Base-by-base conservation (phyloP, 495 filamentous ascomycete species). In the Aspergillus egyptiacus region DNA sequence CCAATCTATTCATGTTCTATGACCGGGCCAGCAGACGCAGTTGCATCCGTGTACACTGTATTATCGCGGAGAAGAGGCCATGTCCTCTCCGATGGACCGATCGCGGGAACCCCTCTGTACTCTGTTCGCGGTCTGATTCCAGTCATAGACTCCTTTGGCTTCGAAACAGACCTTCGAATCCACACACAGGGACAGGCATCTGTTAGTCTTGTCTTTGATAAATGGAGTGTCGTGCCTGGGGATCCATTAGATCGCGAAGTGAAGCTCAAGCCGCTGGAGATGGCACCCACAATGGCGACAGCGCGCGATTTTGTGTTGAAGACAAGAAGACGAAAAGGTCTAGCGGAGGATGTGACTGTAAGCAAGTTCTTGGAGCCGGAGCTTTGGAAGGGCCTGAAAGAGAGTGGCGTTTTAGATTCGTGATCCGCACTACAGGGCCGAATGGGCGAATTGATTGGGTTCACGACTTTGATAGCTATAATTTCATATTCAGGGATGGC, bases 271-370 rank as follows among this genome's bases (percentile, higher is more conserved):
- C 87, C 89, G 22, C 67, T 98, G 50, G 90, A 97, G 69, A 89
- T 87, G 56, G 93, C 94, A 4, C 72, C 74, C 31, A 85, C 86
- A 50, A 85, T 87, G 75, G 89, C 84, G 6, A 95, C 89, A 44
- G 93, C 93, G 1, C 76, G 93, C 44, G 93, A 98, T 63, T 96
- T 98, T 68, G 90, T 96, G 15, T 71, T 97, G 48, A 98, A 98
- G 80, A 98, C 93, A 10, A 77, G 93, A 52, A 70, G 91, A 57
- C 77, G 93, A 44, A 98, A 98, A 74, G 93, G 93, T 4, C 66
- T 98, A 54, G 90, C 87, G 48, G 93, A 97, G 73, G 94, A 97
- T 67, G 89, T 98, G 19, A 87, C 84, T 5, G 88, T 98, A 30
- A 87, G 86, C 51, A 96, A 95, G 64, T 98, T 96, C 66, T 72